Base-by-base conservation (phyloP, 139 green algal species). In the Chlamydomonas schloesseri region DNA sequence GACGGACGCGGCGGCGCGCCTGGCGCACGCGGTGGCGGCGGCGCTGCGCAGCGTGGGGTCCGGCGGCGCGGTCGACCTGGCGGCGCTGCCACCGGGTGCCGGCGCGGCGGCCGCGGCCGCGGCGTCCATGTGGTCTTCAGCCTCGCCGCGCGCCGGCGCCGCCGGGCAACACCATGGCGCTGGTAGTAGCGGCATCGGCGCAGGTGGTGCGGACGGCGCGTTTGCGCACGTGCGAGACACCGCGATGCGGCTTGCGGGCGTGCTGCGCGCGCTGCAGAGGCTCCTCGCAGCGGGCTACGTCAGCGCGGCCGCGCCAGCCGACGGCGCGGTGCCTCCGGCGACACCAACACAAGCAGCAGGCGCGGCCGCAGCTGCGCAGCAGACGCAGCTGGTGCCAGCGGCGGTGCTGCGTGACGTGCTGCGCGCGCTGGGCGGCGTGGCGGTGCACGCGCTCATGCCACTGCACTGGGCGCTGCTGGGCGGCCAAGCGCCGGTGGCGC, bases 391-490 rank as follows among this genome's bases (percentile, higher is more conserved):
- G 17, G 83, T 88, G 23, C 72, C 82, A 9, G 28, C 60, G 18
- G 73, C 73, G 2, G 64, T 89, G 55, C 68, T 89, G 55, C 73
- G 37, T 28, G 84, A 82, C 53, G 17, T 84, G 36, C 73, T 89
- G 2, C 9, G 18, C 20, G 8, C 26, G 23, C 67, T 86, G 21
- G 23, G 80, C 33, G 50, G 67, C 0, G 20, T 53, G 24, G 80
- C 80, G 37, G 46, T 53, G 11, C 58, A 82, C 46, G 84, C 84
- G 68, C 69, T 89, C n/a, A 33, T 81, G 58, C 84, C 84, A 10
- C 60, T 89, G 53, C 84, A 84, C 15, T 70, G 73, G 67, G 65
- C 50, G 18, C 33, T 80, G 72, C 29, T 76, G 58, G 18, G 23
- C 29, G 78, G 17, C 0, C 6, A 2, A 9, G 26, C 70, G 47